phyloP scores from a whole-genome alignment of 1,284 basidiomycete species.

The Papiliotrema laurentii region DNA sequence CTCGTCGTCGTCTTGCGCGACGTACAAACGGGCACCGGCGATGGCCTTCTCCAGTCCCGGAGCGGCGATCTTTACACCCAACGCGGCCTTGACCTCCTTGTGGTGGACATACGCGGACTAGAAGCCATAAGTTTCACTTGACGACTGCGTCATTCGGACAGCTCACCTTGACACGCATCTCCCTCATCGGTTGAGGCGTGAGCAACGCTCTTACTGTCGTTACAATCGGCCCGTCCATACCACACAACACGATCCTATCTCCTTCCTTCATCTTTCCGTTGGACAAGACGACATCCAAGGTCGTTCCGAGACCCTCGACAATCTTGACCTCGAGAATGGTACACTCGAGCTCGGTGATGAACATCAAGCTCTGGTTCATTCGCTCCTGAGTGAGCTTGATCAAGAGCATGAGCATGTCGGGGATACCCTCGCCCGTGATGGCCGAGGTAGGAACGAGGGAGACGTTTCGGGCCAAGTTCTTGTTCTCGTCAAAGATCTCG shows the following conservation, averaged over 20 bases:
- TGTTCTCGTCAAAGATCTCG: conserved; percentile 95
- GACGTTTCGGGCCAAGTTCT: conserved; percentile 88
- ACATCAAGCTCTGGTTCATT: conserved; percentile 98
- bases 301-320: conserved; percentile 95
- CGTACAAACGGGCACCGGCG: conserved; percentile 89
- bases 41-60: conserved; percentile 99
- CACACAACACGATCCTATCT: conserved; percentile 94
- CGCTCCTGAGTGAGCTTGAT: conserved; percentile 96
- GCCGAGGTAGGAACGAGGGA: conserved; percentile 97
- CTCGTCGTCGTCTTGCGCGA: conserved; percentile 89
- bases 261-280: conserved; percentile 92
- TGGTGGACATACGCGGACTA: conserved; percentile 96
- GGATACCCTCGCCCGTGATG: conserved; percentile 95
- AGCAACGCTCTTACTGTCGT: conserved; percentile 91
- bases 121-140: background rate
- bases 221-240: conserved; percentile 95
- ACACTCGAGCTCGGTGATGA: conserved; percentile 94
- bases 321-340: conserved; percentile 99
- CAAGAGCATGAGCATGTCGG: conserved; percentile 99
- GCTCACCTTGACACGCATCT: conserved; percentile 86
- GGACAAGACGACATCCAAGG: conserved; percentile 94
- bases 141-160: background rate
- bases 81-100: conserved; percentile 95
- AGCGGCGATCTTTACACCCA: conserved; percentile 94
- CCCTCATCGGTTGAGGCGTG: conserved; percentile 94